Evolutionary conservation across 352 stramenopile species (phyloP).

Genomic region (Chrysophaeum taylorii): DNA sequence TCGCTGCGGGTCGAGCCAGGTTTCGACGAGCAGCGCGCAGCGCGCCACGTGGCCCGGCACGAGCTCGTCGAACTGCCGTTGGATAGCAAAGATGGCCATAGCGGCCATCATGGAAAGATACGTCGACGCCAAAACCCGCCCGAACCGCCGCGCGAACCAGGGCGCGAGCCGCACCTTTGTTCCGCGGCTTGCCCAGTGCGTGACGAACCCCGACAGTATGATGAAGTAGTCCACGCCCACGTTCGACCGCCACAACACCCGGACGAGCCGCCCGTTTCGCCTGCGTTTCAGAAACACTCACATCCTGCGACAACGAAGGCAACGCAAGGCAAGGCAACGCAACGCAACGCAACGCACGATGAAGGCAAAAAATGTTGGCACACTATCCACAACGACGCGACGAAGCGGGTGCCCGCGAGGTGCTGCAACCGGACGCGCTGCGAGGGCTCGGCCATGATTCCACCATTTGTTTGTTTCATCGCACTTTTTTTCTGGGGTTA

Average conservation of each 20-base stretch:
- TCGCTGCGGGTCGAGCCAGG: background rate
- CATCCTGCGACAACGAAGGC: too few relatives aligned
- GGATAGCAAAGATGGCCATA: background rate
- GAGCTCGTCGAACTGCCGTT: background rate
- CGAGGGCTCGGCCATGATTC: too few relatives aligned
- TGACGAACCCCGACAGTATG: slow-evolving; percentile 2
- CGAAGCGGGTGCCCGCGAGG: background rate
- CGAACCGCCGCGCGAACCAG: slow-evolving; percentile 1
- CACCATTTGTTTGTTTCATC: too few relatives aligned
- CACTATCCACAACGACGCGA: slow-evolving; percentile 5
- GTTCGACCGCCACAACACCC: background rate
- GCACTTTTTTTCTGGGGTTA: too few relatives aligned
- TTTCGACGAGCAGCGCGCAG: background rate
- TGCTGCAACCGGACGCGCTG: background rate
- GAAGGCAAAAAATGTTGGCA: background rate
- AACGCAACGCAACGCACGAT: too few relatives aligned
- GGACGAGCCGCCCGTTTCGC: background rate
- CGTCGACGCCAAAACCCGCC: background rate
- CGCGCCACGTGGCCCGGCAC: background rate
- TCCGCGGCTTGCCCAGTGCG: slow-evolving; percentile 8
- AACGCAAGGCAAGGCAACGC: too few relatives aligned
- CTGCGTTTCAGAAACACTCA: too few relatives aligned
- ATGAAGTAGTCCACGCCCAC: slow-evolving; percentile 9
- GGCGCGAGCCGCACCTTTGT: background rate
- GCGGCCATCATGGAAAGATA: background rate